Conservation (phyloP, 768 basidiomycete genomes). For the Leccinellum albellum region DNA sequence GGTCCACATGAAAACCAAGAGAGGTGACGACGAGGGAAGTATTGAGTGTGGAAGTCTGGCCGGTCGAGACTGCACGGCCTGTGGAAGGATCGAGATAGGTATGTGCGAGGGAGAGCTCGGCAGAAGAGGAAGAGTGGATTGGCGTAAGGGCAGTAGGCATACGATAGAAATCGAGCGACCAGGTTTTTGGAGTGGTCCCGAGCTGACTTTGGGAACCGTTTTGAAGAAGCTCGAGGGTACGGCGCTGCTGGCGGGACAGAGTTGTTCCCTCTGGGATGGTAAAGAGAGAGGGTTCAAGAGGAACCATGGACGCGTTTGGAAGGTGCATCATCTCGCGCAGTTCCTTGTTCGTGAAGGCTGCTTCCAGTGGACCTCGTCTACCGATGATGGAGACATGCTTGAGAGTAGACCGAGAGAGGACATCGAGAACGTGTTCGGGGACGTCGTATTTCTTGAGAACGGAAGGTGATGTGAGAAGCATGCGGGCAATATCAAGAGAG, state of each 20-base stretch:
- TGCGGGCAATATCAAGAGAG: slow-evolving; percentile 86
- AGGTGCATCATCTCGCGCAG: slow-evolving; percentile 76
- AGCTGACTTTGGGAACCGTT: slow-evolving; percentile 54
- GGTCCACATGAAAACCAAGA: slow-evolving; percentile 79
- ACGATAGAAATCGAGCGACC: slow-evolving; percentile 81
- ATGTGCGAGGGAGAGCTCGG: slow-evolving; percentile 55
- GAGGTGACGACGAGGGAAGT: slow-evolving; percentile 86
- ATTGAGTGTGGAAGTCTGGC: slow-evolving; percentile 43
- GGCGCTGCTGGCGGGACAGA: slow-evolving; percentile 61
- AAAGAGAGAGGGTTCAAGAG: slow-evolving; percentile 49
- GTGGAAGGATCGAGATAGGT: slow-evolving; percentile 52
- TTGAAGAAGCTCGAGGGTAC: slow-evolving; percentile 60
- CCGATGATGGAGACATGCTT: slow-evolving; percentile 80
- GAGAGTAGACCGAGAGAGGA: slow-evolving; percentile 59
- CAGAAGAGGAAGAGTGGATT: slow-evolving; percentile 17
- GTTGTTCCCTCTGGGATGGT: slow-evolving; percentile 30
- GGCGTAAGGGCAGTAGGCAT: slow-evolving; percentile 52
- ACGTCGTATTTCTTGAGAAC: slow-evolving; percentile 72
- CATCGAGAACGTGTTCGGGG: slow-evolving; percentile 66
- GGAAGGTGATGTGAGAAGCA: slow-evolving; percentile 71
- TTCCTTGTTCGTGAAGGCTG: slow-evolving; percentile 91
- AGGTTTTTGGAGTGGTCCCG: slow-evolving; percentile 58
- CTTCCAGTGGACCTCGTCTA: slow-evolving; percentile 83
- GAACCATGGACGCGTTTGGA: slow-evolving; percentile 63
- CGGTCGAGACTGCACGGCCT: slow-evolving; percentile 51